Percentiles rank a stretch among this genome's conserved stretches.
These are phyloP conservation scores for Penicillium daleae DNA, from an alignment of 495 filamentous ascomycete genomes.

Conservation along the genomic window DNA sequence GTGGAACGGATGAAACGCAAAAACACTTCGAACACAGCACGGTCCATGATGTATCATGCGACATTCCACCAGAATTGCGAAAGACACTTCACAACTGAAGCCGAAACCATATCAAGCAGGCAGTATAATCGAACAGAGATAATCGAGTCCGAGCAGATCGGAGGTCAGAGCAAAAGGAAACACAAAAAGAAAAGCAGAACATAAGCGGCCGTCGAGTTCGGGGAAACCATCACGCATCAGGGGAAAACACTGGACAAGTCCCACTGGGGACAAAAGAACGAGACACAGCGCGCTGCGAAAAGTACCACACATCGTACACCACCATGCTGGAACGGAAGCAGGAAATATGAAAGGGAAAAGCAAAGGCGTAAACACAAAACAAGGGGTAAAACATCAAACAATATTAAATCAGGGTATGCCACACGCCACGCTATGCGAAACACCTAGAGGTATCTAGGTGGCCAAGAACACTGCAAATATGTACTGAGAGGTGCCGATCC, in stretches of 20 bases:
- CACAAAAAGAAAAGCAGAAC: constrained; percentile 9
- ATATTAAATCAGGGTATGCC: constrained; percentile 49
- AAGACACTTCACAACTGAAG: not conserved
- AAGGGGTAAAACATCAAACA: constrained; percentile 15
- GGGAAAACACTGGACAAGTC: constrained; percentile 13
- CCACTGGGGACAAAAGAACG: constrained; percentile 10
- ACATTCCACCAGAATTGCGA: not conserved
- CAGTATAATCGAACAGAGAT: not conserved
- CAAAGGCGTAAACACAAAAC: not conserved
- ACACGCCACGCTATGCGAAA: constrained; percentile 57
- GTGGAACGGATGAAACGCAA: constrained; percentile 1
- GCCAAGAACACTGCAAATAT: constrained; percentile 46
- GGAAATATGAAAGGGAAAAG: not conserved
- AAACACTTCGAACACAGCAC: not conserved
- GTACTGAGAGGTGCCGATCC: constrained; percentile 43
- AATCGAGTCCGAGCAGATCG: not conserved
- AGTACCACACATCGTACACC: constrained; percentile 40
- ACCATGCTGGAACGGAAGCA: constrained; percentile 29
- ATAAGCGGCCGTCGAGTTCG: constrained; percentile 17
- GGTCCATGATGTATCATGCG: not conserved
- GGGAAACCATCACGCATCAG: constrained; percentile 21
- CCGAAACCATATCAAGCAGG: not conserved
- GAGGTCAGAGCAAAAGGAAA: not conserved
- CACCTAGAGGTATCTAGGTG: constrained; percentile 27
- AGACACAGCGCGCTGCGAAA: constrained; percentile 16